Base-by-base conservation (phyloP, 352 stramenopile species). In the Phytophthora pisi region DNA sequence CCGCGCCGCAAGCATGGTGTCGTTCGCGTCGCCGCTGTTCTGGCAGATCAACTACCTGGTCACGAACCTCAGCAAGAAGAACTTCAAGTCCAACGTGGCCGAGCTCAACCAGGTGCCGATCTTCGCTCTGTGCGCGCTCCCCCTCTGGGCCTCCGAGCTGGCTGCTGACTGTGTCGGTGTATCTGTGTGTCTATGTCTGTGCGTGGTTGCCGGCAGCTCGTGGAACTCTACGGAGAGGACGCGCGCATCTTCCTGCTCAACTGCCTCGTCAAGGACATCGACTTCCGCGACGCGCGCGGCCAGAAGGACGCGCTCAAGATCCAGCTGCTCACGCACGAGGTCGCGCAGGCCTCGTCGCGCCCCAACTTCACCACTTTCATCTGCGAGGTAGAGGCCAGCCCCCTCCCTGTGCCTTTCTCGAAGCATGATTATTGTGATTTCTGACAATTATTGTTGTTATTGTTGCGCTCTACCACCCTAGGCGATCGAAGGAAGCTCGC, bases 41-140 rank as follows among this genome's bases (percentile, higher is more conserved):
- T 98, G 89, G 91, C 92, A 98, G 79, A 98, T 98, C 66, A 92
- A 96, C 66, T 97, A 96, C 72, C 78, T 98, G 57, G 90, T 98
- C 34, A 96, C 86, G 31, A 97, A 96, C 75, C 84, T 98, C 53
- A 97, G 75, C 79, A 98, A 98, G 83, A 97, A 97, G 62, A 97
- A 97, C 75, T 96, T 97, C 77, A 97, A 97, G 79, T 92, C 88
- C 47, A 97, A 93, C 56, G 90, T 97, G 56, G 89, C 91, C 11
- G 92, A 98, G 78, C 82, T 98, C 52, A 97, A 97, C 66, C 92
- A 98, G 90, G 86, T 96, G 34, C 66, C 11, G 28, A 68, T 69
- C 61, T 65, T 66, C 49, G n/a, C 24, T 63, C 80, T 26, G 5
- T 20, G n/a, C 4, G 8, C 61, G 8, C 51, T 45, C 24, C 16